Conservation (phyloP, 495 filamentous ascomycete species). For the Lasiosphaeris hirsuta region DNA sequence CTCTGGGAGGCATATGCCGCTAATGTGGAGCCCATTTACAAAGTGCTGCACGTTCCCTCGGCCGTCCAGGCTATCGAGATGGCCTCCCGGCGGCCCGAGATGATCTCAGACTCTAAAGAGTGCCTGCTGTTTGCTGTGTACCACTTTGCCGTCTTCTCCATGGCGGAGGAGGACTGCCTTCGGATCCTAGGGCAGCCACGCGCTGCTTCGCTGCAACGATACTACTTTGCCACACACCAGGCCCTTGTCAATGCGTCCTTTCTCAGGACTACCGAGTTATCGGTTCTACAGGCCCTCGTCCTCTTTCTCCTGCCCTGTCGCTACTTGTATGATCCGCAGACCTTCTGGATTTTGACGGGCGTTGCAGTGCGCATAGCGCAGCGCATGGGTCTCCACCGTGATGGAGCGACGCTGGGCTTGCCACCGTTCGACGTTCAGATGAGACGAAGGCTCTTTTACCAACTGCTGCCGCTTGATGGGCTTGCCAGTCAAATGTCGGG, state of each 20-base stretch:
- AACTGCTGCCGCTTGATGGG: conserved; percentile 54
- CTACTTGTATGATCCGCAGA: conserved; percentile 30
- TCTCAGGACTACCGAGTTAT: conserved; percentile 36
- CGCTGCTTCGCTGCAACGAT: conserved; percentile 21
- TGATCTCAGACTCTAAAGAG: conserved; percentile 30
- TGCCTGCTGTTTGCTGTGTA: conserved; percentile 42
- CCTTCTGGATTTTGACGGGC: conserved; percentile 41
- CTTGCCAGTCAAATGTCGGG: conserved; percentile 53
- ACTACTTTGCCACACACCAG: conserved; percentile 32
- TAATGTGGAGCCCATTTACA: conserved; percentile 56
- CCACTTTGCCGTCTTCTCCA: conserved; percentile 32
- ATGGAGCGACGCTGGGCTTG: conserved; percentile 51
- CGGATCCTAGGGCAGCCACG: conserved; percentile 30
- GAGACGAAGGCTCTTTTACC: conserved; percentile 61
- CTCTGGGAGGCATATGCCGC: conserved; percentile 55
- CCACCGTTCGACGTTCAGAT: conserved; percentile 60
- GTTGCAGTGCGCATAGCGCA: conserved; percentile 42
- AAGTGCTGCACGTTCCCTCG: conserved; percentile 55
- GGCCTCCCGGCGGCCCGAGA: conserved; percentile 16
- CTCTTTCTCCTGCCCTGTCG: conserved; percentile 33
- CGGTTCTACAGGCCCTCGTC: conserved; percentile 39
- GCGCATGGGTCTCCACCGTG: conserved; percentile 45
- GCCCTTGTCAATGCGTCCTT: conserved; percentile 40
- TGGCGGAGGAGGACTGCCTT: conserved; percentile 35
- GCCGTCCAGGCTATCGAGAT: conserved; percentile 32